Base-by-base conservation (phyloP, 2,329 filamentous ascomycete genomes). In the Akanthomyces lecanii region DNA sequence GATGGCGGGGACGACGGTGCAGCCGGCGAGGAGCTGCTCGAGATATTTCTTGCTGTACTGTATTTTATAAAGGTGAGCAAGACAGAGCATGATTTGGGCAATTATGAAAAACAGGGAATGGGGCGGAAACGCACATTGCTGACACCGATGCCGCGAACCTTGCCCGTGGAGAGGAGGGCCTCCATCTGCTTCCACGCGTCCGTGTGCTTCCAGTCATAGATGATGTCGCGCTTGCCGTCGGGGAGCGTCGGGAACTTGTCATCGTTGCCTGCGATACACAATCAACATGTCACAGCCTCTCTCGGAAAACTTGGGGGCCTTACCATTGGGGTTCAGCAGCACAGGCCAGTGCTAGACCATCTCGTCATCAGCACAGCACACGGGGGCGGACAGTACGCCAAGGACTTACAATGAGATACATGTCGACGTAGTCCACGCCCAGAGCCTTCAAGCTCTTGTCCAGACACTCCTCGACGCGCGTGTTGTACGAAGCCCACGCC, bases 401-500 rank as follows among this genome's bases (percentile, higher is more conserved):
- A 47, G 44, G 18, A 10, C 78, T 67, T 66, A 81, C 78, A 63
- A 96, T 84, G 44, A 96, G 81, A 73, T 85, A 92, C 63, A 96
- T 79, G 73, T 96, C 92, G 5, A 96, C 83, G 73, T 96, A 94
- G 67, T 92, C 89, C 54, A 95, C 79, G 1, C 90, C 89, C 42
- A 96, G 78, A 64, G 83, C 82, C 76, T 88, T 84, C 73, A 95
- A 79, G 70, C 87, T 90, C 81, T 88, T 87, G 67, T 91, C 85
- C 42, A 95, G 81, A 42, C 83, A 86, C 69, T 89, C 78, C 75
- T 89, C 87, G 6, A 86, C 86, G 7, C 87, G 82, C 42, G 84
- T 85, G 75, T 89, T 88, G 78, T 90, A 93, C 57, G 89, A 91
- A 71, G 87, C 89, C 90, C 91, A 96, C 44, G 93, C 83, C 82